Evolutionary conservation across 2,329 filamentous ascomycete species (phyloP), one percentile per base, ranked within the genome.

Genomic region (Shiraia sp.): DNA sequence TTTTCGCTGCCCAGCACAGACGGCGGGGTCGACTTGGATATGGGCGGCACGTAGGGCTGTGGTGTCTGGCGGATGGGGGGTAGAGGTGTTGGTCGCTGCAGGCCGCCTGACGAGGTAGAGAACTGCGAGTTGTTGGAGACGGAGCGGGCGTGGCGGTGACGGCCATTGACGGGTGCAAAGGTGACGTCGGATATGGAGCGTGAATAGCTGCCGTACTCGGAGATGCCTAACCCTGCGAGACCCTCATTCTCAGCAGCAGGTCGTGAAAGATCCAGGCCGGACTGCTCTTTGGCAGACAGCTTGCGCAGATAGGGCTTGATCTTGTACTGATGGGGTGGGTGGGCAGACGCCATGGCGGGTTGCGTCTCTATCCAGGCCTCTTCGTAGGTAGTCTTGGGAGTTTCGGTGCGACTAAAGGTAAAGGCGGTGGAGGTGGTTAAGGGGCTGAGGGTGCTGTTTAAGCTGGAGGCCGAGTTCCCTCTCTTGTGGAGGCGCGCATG

Each of bases 291-390:
- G 32, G 70, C 69, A 14, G 77, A 76, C 48, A 77, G 68, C 59
- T 79, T 81, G 36, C 77, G 74, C 37, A 80, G 66, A 45, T 80
- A 75, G 2, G 79, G 78, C 59, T 81, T 81, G 61, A 79, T 75
- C 59, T 78, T 79, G 54, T 59, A 55, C 37, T 57, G 51, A 42
- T 61, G 52, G 17, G 55, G 45, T 23, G 51, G 32, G n/a, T 55
- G 45, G 16, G 55, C 48, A 35, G 56, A 43, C 8, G 61, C 48
- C 50, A 57, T 50, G 48, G 63, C 55, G 29, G 49, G 49, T 34
- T 56, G 45, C 43, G 51, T 45, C 40, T 60, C 60, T 45, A 30
- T 47, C 63, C 61, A 66, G 15, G 63, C 57, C 39, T 69, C 63
- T 48, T 68, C 63, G 50, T 62, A 59, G 25, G 59, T 68, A 40